Evolutionary conservation across 2,329 filamentous ascomycete species (phyloP), one percentile per base, ranked within the genome.

Genomic region (Colletotrichum abscissum): DNA sequence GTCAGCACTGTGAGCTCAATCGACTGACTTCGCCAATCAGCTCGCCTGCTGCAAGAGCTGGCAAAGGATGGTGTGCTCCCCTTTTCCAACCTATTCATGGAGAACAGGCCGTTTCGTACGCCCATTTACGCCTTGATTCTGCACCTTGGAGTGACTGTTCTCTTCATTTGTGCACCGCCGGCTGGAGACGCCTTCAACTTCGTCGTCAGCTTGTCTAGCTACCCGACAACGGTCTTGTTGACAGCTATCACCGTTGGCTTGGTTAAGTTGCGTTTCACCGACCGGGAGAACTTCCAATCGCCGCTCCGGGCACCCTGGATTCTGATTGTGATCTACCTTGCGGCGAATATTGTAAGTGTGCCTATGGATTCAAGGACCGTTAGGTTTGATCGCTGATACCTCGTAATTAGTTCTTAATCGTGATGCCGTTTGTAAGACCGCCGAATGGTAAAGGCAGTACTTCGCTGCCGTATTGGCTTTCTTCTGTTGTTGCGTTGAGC

Each of bases 111-210:
- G 3, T 78, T 78, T 52, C 74, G 75, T 38, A 77, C 77, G 3
- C 77, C 76, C 9, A 76, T 78, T 35, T 75, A 65, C 5, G 75
- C 73, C 1, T 65, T 78, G 4, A 4, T 72, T 0, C 72, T 78
- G 1, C 77, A 78, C 16, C 65, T 77, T 0, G 76, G 71, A 1
- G 76, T 78, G 1, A 77, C 76, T 0, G 74, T 77, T 16, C 59
- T 78, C 5, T 78, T 78, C 55, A 75, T 78, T 9, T 78, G 77
- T 19, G 76, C 76, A 2, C 76, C 76, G 1, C 77, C 76, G 0
- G 76, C 77, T 0, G 76, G 77, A 3, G 76, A 78, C 16, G 76
- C 75, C 19, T 78, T 78, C 63, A 78, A 72, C 52, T 77, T 78
- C 11, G 65, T 76, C 3, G 75, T 78, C 8, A 77, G 74, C 30